Evolutionary conservation across 805 yeast genomes (phyloP).

Genomic region (Priceomyces fermenticarens): DNA sequence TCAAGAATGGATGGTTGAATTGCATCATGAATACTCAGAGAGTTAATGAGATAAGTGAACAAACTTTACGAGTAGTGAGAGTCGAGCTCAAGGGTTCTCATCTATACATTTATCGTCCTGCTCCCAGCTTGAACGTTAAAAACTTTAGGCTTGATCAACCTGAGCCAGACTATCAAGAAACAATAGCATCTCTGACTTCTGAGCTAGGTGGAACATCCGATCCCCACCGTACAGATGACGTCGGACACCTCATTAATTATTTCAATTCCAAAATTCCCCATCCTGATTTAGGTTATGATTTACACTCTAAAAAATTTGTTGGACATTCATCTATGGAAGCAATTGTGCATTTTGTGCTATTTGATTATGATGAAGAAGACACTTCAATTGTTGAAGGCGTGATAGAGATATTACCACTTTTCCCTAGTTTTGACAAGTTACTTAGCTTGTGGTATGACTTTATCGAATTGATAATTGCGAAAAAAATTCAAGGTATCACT

Average conservation of each 20-base stretch:
- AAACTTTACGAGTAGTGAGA: constrained; percentile 46
- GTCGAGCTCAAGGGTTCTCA: constrained; percentile 72
- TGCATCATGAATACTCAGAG: constrained; percentile 32
- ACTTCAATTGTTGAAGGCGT: constrained; percentile 14
- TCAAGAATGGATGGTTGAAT: constrained; percentile 38
- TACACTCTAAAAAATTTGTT: constrained; percentile 33
- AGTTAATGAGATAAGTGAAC: constrained; percentile 29
- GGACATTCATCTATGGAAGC: constrained; percentile 65
- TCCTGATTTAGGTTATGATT: constrained; percentile 44
- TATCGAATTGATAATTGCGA: constrained; percentile 6
- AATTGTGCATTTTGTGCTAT: constrained; percentile 68
- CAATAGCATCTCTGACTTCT: no score
- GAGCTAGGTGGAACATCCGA: no score
- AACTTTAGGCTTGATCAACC: constrained; percentile 21
- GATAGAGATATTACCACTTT: constrained; percentile 31
- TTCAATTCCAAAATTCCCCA: constrained; percentile 27
- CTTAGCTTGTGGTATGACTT: constrained; percentile 18
- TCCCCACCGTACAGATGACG: no score
- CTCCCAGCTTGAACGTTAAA: constrained; percentile 41
- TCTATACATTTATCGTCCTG: constrained; percentile 60
- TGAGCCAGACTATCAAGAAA: neutral
- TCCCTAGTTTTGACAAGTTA: constrained; percentile 30
- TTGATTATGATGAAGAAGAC: constrained; percentile 10
- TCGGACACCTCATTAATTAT: constrained; percentile 7
- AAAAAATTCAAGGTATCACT: constrained; percentile 15